Evolutionary conservation across 352 stramenopile genomes (phyloP), one percentile per base, ranked within the genome.

Genomic region (Pythium dissimile): DNA sequence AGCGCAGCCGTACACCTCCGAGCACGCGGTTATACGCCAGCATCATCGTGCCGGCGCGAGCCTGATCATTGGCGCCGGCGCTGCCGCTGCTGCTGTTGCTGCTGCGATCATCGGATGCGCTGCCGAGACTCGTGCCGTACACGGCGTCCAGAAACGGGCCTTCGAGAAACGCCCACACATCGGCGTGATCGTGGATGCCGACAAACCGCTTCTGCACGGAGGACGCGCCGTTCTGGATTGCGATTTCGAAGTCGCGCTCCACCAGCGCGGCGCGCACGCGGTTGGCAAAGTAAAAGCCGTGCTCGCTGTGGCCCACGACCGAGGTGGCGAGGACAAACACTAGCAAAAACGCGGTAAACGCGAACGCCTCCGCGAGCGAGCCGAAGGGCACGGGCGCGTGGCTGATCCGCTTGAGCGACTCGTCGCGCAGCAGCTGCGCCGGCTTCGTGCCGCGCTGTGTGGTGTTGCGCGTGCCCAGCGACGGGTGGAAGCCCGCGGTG

Each of bases 201-300:
- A 48, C 59, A 53, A 89, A 85, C 28, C 61, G 72, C 46, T 80
- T 78, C 26, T 75, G 73, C 5, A 62, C 56, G 2, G 56, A 45
- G 6, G 38, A 37, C n/a, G 39, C 38, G 28, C 54, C 35, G 37
- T 70, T 12, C 61, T 60, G 26, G 54, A 59, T 64, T 7, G 67
- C 47, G 5, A 75, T 60, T 24, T 70, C 67, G 56, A 89, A 89
- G 23, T 69, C 63, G 16, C 79, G 72, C 2, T 76, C 69, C 8
- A 78, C 54, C 9, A 91, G 49, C 12, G 77, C 74, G 5, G 53
- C 67, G 28, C 71, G 71, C 5, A 89, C 57, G 48, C 76, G 75
- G 42, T 86, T 77, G 11, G 74, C 64, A 53, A 88, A 89, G 72
- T 81, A 91, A 49, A 88, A 91, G 2, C 64, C 65, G 26, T 83